Conservation (phyloP, 345 rosid species). For the Heritiera fomes region DNA sequence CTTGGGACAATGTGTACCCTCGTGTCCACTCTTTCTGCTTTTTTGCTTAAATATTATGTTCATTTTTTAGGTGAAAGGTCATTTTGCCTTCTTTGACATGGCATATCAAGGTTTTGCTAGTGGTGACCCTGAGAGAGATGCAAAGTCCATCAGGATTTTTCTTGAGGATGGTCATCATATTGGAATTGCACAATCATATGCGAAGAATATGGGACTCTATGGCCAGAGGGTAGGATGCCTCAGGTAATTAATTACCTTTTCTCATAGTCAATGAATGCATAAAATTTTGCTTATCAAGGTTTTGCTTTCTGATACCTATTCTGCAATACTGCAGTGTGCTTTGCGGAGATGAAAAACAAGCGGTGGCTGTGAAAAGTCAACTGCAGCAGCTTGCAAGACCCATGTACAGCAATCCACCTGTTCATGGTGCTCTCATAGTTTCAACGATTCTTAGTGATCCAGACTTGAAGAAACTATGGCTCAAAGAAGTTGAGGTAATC, state of each 20-base stretch:
- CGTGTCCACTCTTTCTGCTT: background rate
- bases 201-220: slow-evolving; percentile 98
- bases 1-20: background rate
- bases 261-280: background rate
- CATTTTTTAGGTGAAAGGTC: slow-evolving; percentile 63
- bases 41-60: slow-evolving; percentile 4
- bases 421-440: slow-evolving; percentile 84
- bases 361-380: slow-evolving; percentile 83
- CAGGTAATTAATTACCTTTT: slow-evolving; percentile 49
- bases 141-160: slow-evolving; percentile 91
- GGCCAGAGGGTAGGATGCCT: slow-evolving; percentile 99
- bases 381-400: slow-evolving; percentile 97
- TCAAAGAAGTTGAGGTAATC: slow-evolving; percentile 87
- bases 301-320: background rate
- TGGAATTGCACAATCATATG: slow-evolving; percentile 95
- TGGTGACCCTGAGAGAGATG: slow-evolving; percentile 94
- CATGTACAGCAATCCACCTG: slow-evolving; percentile 97
- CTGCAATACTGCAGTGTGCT: slow-evolving; percentile 57
- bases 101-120: slow-evolving; percentile 99
- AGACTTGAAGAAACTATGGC: slow-evolving; percentile 81
- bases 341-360: slow-evolving; percentile 82
- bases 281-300: slow-evolving; percentile 5
- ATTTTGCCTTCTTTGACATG: slow-evolving; percentile 95
- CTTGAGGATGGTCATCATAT: slow-evolving; percentile 89
- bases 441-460: slow-evolving; percentile 77